Evolutionary conservation across 2,329 filamentous ascomycete genomes (phyloP), one percentile per base, ranked within the genome.

Genomic region (Keithomyces neogunnii): DNA sequence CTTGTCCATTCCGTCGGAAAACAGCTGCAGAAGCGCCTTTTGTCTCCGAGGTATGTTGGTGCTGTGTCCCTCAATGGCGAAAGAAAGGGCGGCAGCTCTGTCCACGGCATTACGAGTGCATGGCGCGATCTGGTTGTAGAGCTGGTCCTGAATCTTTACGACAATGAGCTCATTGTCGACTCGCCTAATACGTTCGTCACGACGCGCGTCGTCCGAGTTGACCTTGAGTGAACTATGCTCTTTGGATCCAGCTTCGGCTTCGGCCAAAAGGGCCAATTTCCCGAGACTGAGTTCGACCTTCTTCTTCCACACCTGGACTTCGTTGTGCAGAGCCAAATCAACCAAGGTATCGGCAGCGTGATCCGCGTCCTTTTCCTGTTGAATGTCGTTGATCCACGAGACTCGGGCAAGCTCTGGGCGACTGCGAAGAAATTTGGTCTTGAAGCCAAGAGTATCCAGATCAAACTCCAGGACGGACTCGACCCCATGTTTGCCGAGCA

Each of bases 311-410:
- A 93, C 71, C 59, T 91, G 86, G 49, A 82, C 79, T 66, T 96
- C 91, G 50, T 82, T 81, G 47, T 77, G 76, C 26, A 85, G 72
- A 0, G 88, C 90, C 26, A 91, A 75, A 6, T 81, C 73, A 43
- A 87, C 73, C 45, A 99, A 76, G 0, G 84, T 86, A 42, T 81
- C 72, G 4, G 86, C 84, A 9, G 92, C 91, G 51, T 81, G 78
- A 10, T 80, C 74, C 56, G 89, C 89, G 60, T 96, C 83, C 53
- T 83, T 77, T 63, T 93, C 88, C 29, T 80, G 78, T 54, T 84
- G 76, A 6, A 97, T 78, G 63, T 97, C 91, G 64, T 99, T 95
- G 70, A 99, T 95, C 93, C 93, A 99, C 47, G 85, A 84, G 44
- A 99, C 76, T 60, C 89, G 89, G 31, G 85, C 84, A 55, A 89